phyloP scores from a whole-genome alignment of 129 eudicot species.

The Scalesia atractyloides region DNA sequence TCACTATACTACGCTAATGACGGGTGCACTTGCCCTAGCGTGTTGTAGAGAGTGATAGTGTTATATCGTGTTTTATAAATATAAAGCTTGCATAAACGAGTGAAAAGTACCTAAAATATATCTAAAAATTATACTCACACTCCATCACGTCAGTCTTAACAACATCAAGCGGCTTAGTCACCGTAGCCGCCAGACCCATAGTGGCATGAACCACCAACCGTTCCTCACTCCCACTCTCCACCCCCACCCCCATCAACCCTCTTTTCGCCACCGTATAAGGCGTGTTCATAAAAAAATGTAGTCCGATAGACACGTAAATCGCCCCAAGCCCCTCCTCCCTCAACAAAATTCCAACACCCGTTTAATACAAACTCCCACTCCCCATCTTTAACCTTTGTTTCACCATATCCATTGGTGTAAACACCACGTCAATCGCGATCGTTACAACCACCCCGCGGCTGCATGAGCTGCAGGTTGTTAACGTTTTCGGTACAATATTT shows the following conservation, averaged over 20 bases:
- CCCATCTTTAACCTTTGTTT: constrained; percentile 81
- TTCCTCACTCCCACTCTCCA: constrained; percentile 56
- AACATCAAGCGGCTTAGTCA: constrained; percentile 89
- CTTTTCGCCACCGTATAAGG: constrained; percentile 83
- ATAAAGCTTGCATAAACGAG: too few relatives aligned
- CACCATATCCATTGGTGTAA: constrained; percentile 95
- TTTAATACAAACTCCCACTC: constrained; percentile 55
- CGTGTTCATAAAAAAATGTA: constrained; percentile 83
- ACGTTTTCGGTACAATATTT: too few relatives aligned
- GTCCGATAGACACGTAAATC: constrained; percentile 80
- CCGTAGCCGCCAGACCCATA: constrained; percentile 74
- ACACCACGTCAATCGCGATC: constrained; percentile 78
- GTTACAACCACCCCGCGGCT: constrained; percentile 77
- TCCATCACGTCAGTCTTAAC: too few relatives aligned
- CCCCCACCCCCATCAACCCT: constrained; percentile 56
- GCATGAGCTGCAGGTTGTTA: constrained; percentile 68
- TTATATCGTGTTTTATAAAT: too few relatives aligned
- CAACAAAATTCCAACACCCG: constrained; percentile 69
- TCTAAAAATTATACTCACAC: too few relatives aligned
- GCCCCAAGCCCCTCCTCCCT: constrained; percentile 82
- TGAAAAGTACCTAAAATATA: too few relatives aligned
- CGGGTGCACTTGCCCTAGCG: too few relatives aligned
- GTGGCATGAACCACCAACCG: constrained; percentile 80
- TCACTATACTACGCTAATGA: too few relatives aligned
- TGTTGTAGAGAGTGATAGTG: too few relatives aligned